Conservation (phyloP, 208 protist genomes). For the Trypanosoma brucei region DNA sequence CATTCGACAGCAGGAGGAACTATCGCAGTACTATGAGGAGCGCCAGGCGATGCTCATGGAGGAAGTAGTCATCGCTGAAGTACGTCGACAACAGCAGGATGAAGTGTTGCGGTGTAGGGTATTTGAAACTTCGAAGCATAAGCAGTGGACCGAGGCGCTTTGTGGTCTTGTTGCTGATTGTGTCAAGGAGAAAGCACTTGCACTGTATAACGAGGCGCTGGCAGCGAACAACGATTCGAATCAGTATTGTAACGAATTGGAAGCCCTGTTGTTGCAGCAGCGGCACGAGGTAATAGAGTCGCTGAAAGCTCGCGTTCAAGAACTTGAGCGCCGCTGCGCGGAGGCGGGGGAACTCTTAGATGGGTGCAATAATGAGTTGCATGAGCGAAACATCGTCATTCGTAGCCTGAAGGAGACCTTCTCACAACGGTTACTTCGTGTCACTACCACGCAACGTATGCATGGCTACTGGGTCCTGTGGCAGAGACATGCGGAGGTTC, state of each 20-base stretch:
- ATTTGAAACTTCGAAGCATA: background rate
- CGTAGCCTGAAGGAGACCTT: slow-evolving; percentile 10
- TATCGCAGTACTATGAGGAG: slow-evolving; percentile 26
- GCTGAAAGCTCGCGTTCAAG: slow-evolving; percentile 29
- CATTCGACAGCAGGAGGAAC: slow-evolving; percentile 48
- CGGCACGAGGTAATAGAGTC: slow-evolving; percentile 25
- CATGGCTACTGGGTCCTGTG: slow-evolving; percentile 12
- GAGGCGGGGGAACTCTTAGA: slow-evolving; percentile 13
- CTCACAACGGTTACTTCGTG: slow-evolving; percentile 12
- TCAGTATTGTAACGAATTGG: background rate
- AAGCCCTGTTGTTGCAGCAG: slow-evolving; percentile 12
- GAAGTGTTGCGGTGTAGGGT: background rate
- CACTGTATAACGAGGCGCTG: slow-evolving; percentile 2
- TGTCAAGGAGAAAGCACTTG: background rate
- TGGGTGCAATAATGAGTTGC: slow-evolving; percentile 8
- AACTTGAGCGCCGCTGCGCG: slow-evolving; percentile 22
- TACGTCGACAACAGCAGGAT: background rate
- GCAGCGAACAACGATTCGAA: background rate
- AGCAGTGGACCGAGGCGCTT: background rate
- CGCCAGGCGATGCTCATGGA: slow-evolving; percentile 30
- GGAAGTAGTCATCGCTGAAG: slow-evolving; percentile 9
- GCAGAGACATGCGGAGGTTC: background rate
- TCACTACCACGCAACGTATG: slow-evolving; percentile 9
- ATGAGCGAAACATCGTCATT: slow-evolving; percentile 11
- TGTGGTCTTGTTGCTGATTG: background rate